Base-by-base conservation (phyloP, 2,329 filamentous ascomycete genomes). In the Aspergillus niger region DNA sequence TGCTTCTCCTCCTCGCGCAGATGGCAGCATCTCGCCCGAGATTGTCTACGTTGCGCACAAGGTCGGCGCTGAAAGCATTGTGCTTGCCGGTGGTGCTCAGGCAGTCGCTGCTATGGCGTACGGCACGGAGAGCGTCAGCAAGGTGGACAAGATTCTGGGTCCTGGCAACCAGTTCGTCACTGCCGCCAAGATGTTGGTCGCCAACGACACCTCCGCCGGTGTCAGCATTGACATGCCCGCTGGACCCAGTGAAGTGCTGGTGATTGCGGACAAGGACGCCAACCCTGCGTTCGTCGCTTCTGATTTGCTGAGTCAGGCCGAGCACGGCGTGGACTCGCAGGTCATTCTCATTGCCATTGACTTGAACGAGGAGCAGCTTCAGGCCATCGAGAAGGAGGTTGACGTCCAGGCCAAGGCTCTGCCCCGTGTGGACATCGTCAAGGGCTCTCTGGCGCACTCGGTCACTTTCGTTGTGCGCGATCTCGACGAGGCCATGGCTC, bases 161-260 rank as follows among this genome's bases (percentile, higher is more conserved):
- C 95, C 95, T 2, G 95, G 95, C 38, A 99, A 99, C 79, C 95
- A 98, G 77, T 99, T 98, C 73, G 95, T 99, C 43, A 99, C 95
- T 0, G 95, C 95, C 0, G 95, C 91, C 55, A 99, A 99, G 85
- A 99, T 99, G 95, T 85, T 93, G 69, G 95, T 99, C 47, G 91
- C 90, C 77, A 99, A 99, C 77, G 95, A 99, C 75, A 98, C 95
- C 48, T 96, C 92, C 62, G 95, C 95, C 11, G 91, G 91, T 22
- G 93, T 97, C 43, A 89, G 92, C 77, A 99, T 99, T 70, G 95
- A 99, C 74, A 99, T 99, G 95, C 95, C 95, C 10, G 95, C 95
- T 38, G 95, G 95, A 0, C 95, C 95, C 0, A 97, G 92, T 38
- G 95, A 99, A 76, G 92, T 99, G 3, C 85, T 99, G n/a, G 95